Base-by-base conservation (phyloP, 768 basidiomycete species). In the Strobilomyces dryophilus region DNA sequence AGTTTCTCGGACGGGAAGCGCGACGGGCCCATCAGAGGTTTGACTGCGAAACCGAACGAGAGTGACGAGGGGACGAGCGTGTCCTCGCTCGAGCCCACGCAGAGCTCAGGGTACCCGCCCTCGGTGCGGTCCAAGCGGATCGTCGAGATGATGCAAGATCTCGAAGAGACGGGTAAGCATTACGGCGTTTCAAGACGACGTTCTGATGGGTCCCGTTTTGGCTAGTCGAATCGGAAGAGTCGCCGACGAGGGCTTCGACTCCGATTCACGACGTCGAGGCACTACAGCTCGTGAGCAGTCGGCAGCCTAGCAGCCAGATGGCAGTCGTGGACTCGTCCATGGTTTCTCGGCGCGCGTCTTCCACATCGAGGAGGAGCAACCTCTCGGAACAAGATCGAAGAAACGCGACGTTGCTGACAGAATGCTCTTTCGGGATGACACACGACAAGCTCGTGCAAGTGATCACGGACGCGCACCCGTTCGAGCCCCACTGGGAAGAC, bases 1-100 rank as follows among this genome's bases (percentile, higher is more conserved):
- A 95, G 92, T 68, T 99, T 99, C 73, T 97, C 94, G 24, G 97
- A 99, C 66, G 97, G 97, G 6, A 88, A 85, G 66, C 80, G 80
- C 55, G 85, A 88, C 31, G 95, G 95, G 2, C 92, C 90, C n/a
- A 97, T 97, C 43, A 74, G 75, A 49, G 91, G 86, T 4, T 68
- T 86, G 40, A 70, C 67, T 2, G 52, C 41, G 21, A 70, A 69
- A 42, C 63, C 73, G 42, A 74, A 73, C 45, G 69, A 68, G 35
- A 69, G 71, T 15, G 73, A 72, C 14, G 77, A 71, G 18, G 64
- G 42, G 21, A 58, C 53, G 42, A 68, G 52, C 47, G 3, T 20
- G 11, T 57, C 61, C 35, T 63, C 61, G 5, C 54, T 64, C 3
- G 57, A 56, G 48, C 45, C 53, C 18, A 48, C 53, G 41, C 58